Percentiles rank a stretch among this genome's conserved stretches.
These are phyloP conservation scores for Camelina neglecta DNA, from an alignment of 345 rosid species.

Conservation along the genomic window DNA sequence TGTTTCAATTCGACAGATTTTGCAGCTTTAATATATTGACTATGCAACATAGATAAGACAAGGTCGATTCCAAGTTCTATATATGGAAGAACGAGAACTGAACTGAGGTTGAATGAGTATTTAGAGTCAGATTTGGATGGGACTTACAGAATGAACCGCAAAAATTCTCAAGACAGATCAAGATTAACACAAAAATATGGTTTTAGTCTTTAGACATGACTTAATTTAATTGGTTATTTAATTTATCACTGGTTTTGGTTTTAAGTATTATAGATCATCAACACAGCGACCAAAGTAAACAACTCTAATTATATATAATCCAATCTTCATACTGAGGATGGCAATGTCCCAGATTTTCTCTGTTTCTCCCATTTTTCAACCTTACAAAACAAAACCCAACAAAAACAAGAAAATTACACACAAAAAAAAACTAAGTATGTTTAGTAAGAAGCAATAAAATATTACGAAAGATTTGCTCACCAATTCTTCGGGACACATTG, in stretches of 20 bases:
- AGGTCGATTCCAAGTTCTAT: not conserved
- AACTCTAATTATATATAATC: not conserved
- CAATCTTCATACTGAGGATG: constrained; percentile 17
- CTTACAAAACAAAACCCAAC: not conserved
- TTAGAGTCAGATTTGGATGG: not conserved
- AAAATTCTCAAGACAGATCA: not conserved
- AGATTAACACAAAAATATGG: not conserved
- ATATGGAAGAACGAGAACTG: not conserved
- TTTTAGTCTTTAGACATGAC: not conserved
- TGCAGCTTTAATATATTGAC: not conserved
- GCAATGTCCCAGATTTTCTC: constrained; percentile 29
- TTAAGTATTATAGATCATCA: not conserved
- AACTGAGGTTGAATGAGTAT: not conserved
- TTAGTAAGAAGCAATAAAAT: not conserved
- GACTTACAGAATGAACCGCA: not conserved
- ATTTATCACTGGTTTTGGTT: not conserved
- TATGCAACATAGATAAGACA: not conserved
- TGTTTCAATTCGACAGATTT: not conserved
- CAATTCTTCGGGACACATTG: constrained; percentile 32
- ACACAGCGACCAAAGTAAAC: not conserved
- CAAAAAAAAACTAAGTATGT: too few species aligned
- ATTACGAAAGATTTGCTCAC: constrained; percentile 6
- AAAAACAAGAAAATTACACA: too few species aligned
- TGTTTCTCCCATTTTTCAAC: constrained; percentile 40
- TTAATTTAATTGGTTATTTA: not conserved